Base-by-base conservation (phyloP, 148 eudicot genomes). In the Dianthus caryophyllus region DNA sequence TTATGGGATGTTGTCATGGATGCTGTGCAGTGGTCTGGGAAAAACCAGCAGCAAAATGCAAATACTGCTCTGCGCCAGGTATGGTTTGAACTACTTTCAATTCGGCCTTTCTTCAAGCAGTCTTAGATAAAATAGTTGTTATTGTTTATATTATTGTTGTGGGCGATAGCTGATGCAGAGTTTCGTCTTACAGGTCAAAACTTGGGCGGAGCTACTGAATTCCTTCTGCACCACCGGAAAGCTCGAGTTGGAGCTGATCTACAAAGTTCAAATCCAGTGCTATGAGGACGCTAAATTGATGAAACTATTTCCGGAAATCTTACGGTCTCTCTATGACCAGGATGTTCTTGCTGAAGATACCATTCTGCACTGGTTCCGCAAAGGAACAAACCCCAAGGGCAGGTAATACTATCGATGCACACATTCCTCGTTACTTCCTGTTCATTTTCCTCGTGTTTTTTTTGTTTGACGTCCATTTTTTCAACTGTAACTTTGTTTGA, bases 291-390 rank as follows among this genome's bases (percentile, higher is more conserved):
- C 97, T 20, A 90, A 90, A 63, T 77, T 95, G 82, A 95, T 95
- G 97, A 95, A 95, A 61, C 60, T 90, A 75, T 95, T 95, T 78
- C 96, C 97, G 16, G 99, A 95, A 31, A 88, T 95, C 55, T 85
- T 95, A 61, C 86, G 91, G 78, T 86, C 99, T 29, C 84, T 95
- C 16, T 95, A 95, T 67, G 99, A 95, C 73, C 90, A 78, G 72
- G 97, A 95, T 71, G 99, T 95, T 72, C 94, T 95, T 60, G 97
- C 99, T 1, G 99, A 95, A 76, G 99, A 95, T 71, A 95, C 99
- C 50, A 84, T 95, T 74, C 88, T 88, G 49, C 90, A 86, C 80
- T 95, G 97, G 97, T 95, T 95, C 66, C 88, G 88, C 53, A 95
- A 90, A 73, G 99, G 97, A 79, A 70, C 94, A 15, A 88, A 86